Evolutionary conservation across 805 yeast genomes (phyloP).

Genomic region (Metschnikowia noctiluminum): DNA sequence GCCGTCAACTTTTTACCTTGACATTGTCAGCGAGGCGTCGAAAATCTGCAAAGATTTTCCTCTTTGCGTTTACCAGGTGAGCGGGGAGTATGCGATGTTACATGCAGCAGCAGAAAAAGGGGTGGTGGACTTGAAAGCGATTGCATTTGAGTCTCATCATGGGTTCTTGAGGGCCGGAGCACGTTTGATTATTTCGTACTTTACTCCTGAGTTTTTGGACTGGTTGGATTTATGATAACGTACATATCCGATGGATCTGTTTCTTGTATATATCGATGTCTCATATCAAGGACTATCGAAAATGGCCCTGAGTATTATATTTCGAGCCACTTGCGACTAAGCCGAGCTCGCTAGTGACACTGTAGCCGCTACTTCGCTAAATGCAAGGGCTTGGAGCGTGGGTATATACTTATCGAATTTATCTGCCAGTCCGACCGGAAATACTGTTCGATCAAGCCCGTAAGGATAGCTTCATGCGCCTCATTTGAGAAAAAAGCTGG

Average conservation of each 20-base stretch:
- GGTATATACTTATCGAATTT: no score
- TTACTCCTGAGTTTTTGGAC: constrained; percentile 92
- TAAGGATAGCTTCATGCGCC: no score
- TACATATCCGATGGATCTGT: background rate
- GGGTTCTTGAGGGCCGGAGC: constrained; percentile 97
- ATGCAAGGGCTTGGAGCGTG: no score
- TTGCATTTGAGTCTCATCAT: constrained; percentile 83
- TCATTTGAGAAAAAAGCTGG: no score
- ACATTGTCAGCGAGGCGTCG: constrained; percentile 84
- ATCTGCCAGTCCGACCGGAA: no score
- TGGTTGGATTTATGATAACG: constrained; percentile 55
- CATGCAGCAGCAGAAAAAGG: constrained; percentile 98
- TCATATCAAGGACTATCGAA: no score
- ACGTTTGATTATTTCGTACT: constrained; percentile 81
- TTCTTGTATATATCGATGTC: background rate
- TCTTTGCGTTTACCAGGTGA: constrained; percentile 90
- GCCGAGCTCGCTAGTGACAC: no score
- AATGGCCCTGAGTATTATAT: no score
- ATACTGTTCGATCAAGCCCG: no score
- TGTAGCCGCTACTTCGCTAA: no score
- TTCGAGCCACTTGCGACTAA: no score
- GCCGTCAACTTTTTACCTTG: constrained; percentile 94
- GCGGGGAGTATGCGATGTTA: constrained; percentile 96
- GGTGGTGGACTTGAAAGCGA: constrained; percentile 75
- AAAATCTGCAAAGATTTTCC: constrained; percentile 81